A percentile compares a stretch with the other conserved stretches of the same genome.
phyloP scores from a whole-genome alignment of 208 protist species.

The Crithidia acanthocephali region DNA sequence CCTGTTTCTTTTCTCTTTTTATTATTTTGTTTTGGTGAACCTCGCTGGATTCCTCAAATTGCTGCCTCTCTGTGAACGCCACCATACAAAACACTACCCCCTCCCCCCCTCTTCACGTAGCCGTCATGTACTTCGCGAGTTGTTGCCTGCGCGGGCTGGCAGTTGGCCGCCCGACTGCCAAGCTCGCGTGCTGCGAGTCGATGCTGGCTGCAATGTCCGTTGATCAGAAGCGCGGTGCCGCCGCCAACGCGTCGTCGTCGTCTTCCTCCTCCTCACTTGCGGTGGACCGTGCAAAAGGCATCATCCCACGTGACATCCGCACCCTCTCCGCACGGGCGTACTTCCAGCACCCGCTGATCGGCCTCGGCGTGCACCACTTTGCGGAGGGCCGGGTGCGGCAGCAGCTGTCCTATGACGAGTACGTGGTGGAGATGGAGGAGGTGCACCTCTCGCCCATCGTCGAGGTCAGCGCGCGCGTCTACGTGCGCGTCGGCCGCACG shows the following conservation, averaged over 20 bases:
- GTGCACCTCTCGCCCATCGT: constrained; percentile 69
- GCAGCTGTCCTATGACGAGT: constrained; percentile 61
- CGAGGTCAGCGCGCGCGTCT: constrained; percentile 82
- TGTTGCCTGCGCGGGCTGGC: background rate
- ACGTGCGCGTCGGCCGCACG: constrained; percentile 53
- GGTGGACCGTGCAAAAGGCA: background rate
- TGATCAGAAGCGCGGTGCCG: background rate
- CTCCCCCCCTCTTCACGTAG: background rate
- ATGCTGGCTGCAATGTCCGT: constrained; percentile 4
- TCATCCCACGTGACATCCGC: constrained; percentile 20
- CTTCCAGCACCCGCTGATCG: constrained; percentile 67
- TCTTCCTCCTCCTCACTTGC: background rate
- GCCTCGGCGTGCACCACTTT: constrained; percentile 71
- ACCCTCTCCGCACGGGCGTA: constrained; percentile 42
- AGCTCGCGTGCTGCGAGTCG: constrained; percentile 3
- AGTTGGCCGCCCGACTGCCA: background rate
- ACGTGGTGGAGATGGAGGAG: constrained; percentile 72
- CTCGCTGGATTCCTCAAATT: no score
- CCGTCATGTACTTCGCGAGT: constrained; percentile 7
- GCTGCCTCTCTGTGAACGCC: no score
- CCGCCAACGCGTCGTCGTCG: background rate
- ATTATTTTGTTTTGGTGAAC: no score
- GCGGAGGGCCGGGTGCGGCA: constrained; percentile 56
- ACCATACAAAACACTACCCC: background rate
- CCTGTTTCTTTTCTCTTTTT: background rate